Evolutionary conservation across 805 yeast genomes (phyloP).

Genomic region (Nakazawaea peltata): DNA sequence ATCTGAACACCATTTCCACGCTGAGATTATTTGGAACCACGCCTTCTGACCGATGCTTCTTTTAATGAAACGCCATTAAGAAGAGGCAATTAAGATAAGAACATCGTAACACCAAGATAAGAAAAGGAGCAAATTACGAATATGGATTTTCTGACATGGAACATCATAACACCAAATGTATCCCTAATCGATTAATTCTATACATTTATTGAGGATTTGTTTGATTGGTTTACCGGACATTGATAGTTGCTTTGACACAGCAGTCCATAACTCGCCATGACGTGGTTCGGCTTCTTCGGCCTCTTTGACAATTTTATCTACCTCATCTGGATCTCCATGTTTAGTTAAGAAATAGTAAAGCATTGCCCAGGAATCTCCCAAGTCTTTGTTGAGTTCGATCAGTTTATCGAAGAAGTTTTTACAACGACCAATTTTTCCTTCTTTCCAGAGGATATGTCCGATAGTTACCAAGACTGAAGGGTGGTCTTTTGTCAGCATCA

Average conservation of each 20-base stretch:
- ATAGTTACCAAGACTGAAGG: conserved; percentile 51
- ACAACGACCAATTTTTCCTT: conserved; percentile 57
- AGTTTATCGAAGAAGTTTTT: conserved; percentile 71
- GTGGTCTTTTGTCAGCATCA: conserved; percentile 56
- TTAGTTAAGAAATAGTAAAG: conserved; percentile 35
- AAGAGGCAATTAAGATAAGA: too few species aligned
- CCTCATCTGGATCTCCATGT: conserved; percentile 29
- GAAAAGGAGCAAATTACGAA: too few species aligned
- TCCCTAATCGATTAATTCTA: too few species aligned
- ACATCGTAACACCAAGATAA: too few species aligned
- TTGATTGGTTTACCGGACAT: conserved; percentile 32
- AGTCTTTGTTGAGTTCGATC: conserved; percentile 38
- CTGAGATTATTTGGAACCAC: too few species aligned
- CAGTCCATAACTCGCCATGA: conserved; percentile 56
- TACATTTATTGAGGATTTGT: conserved; percentile 30
- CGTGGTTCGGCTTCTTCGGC: conserved; percentile 45
- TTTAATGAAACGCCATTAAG: too few species aligned
- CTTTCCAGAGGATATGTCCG: conserved; percentile 61
- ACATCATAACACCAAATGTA: too few species aligned
- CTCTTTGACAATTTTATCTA: conserved; percentile 23
- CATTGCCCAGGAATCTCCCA: conserved; percentile 80
- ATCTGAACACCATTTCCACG: too few species aligned
- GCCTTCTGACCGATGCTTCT: too few species aligned
- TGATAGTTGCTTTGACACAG: conserved; percentile 36
- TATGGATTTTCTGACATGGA: too few species aligned